Conservation (phyloP, 164 flowering plant species). For the Stephania yunnanensis region DNA sequence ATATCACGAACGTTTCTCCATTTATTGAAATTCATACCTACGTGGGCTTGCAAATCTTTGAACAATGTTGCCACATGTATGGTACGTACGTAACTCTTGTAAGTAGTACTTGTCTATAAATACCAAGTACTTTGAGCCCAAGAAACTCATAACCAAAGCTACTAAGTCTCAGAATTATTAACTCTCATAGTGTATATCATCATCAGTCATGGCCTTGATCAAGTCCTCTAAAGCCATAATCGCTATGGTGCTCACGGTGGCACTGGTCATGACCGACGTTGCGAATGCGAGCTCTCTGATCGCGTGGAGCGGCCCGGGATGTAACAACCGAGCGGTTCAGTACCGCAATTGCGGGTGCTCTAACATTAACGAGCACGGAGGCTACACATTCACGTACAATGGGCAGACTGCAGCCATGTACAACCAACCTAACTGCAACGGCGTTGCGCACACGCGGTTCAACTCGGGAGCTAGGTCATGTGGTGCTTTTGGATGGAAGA, state of each 20-base stretch:
- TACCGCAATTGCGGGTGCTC: neutral
- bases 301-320: slow-evolving; percentile 8
- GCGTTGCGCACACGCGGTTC: neutral
- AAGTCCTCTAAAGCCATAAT: neutral
- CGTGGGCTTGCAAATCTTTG: no score
- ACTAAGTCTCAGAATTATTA: no score
- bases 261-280: neutral
- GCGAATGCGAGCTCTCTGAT: slow-evolving; percentile 7
- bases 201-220: neutral
- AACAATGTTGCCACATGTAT: no score
- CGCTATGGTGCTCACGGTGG: neutral
- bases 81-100: no score
- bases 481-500: neutral
- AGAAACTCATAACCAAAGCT: no score
- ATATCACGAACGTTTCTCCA: no score
- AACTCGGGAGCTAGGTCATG: neutral
- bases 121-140: no score
- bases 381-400: neutral
- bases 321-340: neutral
- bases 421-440: slow-evolving; percentile 7
- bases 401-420: neutral
- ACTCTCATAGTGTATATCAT: no score
- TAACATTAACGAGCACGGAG: neutral
- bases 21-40: no score
- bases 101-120: no score